phyloP scores from a whole-genome alignment of 2,329 filamentous ascomycete species.

The Coniochaeta ligniaria region DNA sequence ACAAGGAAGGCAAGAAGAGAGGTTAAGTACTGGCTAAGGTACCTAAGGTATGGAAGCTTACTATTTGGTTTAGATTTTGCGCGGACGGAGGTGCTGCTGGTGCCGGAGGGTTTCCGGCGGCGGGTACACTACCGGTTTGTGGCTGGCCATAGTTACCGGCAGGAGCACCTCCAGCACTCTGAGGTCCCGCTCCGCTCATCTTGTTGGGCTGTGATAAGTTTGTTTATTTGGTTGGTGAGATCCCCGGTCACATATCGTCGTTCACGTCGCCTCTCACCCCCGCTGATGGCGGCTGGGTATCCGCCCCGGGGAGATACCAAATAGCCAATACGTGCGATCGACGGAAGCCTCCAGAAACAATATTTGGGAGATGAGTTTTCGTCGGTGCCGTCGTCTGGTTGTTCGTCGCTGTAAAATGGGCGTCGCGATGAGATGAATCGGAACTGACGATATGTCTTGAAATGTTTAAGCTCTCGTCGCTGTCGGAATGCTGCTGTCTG shows the following conservation, averaged over 20 bases:
- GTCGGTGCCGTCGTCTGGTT: not conserved
- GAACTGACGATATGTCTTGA: not conserved
- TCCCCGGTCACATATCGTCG: not conserved
- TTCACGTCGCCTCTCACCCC: not conserved
- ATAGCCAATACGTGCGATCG: not conserved
- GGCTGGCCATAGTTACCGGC: constrained; percentile 10
- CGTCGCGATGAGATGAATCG: not conserved
- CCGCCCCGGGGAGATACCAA: not conserved
- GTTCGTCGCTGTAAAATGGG: not conserved
- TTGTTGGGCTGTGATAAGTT: not conserved
- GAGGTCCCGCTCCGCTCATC: constrained; percentile 12
- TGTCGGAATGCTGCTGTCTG: not conserved
- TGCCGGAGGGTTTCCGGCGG: constrained; percentile 5
- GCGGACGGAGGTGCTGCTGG: constrained; percentile 55
- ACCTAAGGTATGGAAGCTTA: constrained; percentile 40
- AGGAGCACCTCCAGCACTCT: constrained; percentile 8
- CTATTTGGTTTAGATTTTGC: constrained; percentile 92
- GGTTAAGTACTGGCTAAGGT: not conserved
- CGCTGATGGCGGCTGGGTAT: not conserved
- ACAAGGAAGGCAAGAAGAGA: too few relatives aligned
- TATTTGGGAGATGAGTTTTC: not conserved
- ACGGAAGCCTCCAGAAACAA: not conserved
- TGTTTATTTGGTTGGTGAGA: not conserved
- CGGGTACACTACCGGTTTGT: constrained; percentile 11
- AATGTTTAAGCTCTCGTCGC: not conserved